phyloP scores from a whole-genome alignment of 345 rosid species.

The Populus deltoides region DNA sequence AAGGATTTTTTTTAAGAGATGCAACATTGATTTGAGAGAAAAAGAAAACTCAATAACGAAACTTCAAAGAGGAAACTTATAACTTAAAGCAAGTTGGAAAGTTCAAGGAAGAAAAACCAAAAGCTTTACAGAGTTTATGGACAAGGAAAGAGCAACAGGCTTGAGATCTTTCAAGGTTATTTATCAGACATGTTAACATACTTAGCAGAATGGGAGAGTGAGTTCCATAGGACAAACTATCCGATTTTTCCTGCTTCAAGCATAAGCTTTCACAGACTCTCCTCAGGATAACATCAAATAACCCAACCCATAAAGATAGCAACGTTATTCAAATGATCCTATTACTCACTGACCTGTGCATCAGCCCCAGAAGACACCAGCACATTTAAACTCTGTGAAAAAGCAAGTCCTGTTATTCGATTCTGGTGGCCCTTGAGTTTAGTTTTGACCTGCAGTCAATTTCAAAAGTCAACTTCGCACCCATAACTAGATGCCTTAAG shows the following conservation, averaged over 20 bases:
- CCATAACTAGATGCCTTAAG: background rate
- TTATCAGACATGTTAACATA: background rate
- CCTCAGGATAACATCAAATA: background rate
- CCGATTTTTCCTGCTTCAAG: background rate
- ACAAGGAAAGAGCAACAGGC: background rate
- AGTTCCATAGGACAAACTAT: background rate
- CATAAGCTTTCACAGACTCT: background rate
- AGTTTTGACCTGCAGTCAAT: conserved; percentile 53
- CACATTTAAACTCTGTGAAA: conserved; percentile 59
- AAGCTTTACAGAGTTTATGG: too few species aligned
- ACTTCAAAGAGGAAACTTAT: too few species aligned
- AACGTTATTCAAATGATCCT: background rate
- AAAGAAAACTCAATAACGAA: too few species aligned
- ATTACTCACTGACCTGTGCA: conserved; percentile 52
- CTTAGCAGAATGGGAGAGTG: background rate
- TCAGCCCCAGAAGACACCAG: conserved; percentile 88
- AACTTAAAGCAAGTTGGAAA: too few species aligned
- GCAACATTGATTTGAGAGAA: too few species aligned
- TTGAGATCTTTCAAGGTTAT: background rate
- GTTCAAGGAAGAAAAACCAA: background rate
- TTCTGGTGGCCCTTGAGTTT: conserved; percentile 81
- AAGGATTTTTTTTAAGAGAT: too few species aligned
- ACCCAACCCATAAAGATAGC: background rate
- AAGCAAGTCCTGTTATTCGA: conserved; percentile 77
- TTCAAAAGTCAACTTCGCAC: background rate